Base-by-base conservation (phyloP, 352 stramenopile species). In the Phytophthora pini region DNA sequence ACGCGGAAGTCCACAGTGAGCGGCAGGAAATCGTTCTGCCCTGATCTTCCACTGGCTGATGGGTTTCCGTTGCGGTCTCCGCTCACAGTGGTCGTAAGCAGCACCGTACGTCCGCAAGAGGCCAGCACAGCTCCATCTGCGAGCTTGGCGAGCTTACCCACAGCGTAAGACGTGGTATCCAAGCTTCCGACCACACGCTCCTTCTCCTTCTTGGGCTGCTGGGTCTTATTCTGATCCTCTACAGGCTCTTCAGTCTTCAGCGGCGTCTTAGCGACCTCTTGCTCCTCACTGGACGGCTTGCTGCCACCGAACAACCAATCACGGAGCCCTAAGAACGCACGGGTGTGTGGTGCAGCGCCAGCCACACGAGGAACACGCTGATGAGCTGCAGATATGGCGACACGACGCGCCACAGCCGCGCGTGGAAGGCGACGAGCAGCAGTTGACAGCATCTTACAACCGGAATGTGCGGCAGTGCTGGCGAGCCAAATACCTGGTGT, bases 1-100 rank as follows among this genome's bases (percentile, higher is more conserved):
- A 98, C 84, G 46, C 93, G 91, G 72, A 98, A 98, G 66, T 98
- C 94, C 44, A 98, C 94, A 56, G 89, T 97, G 32, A 99, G 84
- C 46, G 94, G 93, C 49, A 98, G 51, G 50, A 97, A 98, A 67
- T 93, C 84, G 20, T 72, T 77, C 2, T 61, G 32, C 6, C 45
- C 8, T 3, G 34, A 53, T 27, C 31, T 15, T 11, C 49, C 47
- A 51, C 63, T 70, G 26, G 50, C 34, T 20, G 70, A 68, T 29
- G 61, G 52, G 38, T 88, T 83, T 36, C 79, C 76, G 24, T 74
- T 72, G 43, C 67, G 59, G 12, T 71, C 56, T 13, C 61, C 65
- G 65, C 87, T 95, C 55, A 97, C 90, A 17, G 74, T 84, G 6
- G 91, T 97, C 22, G 88, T 93, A 48, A 97, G 79, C 50, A 97